phyloP scores from a whole-genome alignment of 495 filamentous ascomycete species.

The Antarctomyces pellizariae region DNA sequence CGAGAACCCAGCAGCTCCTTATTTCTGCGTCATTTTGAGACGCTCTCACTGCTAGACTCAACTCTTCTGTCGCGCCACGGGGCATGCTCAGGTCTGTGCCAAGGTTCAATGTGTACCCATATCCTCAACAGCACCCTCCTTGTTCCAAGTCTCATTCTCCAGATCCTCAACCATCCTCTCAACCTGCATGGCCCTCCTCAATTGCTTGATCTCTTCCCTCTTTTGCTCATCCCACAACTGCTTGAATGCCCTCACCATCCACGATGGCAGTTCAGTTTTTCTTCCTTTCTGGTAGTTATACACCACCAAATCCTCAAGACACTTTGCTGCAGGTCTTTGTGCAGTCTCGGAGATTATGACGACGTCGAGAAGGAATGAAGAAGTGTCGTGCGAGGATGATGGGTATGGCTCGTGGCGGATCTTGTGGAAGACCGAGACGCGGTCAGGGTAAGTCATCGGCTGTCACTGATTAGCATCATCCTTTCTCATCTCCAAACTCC shows the following conservation, averaged over 20 bases:
- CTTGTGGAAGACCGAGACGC: conserved; percentile 73
- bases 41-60: too few species aligned
- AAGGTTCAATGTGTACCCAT: conserved; percentile 5
- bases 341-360: conserved; percentile 58
- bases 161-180: conserved; percentile 33
- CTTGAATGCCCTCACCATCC: conserved; percentile 41
- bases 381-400: conserved; percentile 5
- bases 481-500: not conserved
- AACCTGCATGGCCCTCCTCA: conserved; percentile 19
- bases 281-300: conserved; percentile 52
- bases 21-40: too few species aligned
- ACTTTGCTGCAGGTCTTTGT: conserved; percentile 52
- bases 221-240: conserved; percentile 45
- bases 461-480: conserved; percentile 13
- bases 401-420: conserved; percentile 22
- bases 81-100: not conserved
- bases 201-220: conserved; percentile 23
- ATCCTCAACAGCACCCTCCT: conserved; percentile 10
- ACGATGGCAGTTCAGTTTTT: conserved; percentile 36
- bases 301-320: conserved; percentile 60
- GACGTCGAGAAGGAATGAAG: conserved; percentile 26
- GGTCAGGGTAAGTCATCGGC: conserved; percentile 80
- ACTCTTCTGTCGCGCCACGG: not conserved
- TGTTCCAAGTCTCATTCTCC: conserved; percentile 56
- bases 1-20: too few species aligned